Percentiles rank a stretch among this genome's conserved stretches.
phyloP scores from a whole-genome alignment of 176 grass and related monocot species.

The Chrysopogon serrulatus region DNA sequence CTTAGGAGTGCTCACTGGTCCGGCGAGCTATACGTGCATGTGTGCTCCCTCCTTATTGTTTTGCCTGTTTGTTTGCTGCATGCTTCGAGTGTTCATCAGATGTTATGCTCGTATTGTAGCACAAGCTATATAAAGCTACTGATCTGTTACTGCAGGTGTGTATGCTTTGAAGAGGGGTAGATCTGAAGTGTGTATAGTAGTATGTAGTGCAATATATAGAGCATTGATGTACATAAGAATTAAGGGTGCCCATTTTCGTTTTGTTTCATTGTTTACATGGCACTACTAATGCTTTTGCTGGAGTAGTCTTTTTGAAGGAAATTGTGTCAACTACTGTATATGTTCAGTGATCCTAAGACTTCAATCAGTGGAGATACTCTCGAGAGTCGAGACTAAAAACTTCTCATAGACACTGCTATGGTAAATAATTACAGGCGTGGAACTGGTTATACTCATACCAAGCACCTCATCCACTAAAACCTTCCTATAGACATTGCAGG shows the following conservation, averaged over 20 bases:
- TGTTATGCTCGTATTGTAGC: background rate
- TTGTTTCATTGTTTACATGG: background rate
- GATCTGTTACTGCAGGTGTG: constrained; percentile 27
- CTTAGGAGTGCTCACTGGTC: background rate
- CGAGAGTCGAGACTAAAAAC: background rate
- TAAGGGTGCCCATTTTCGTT: background rate
- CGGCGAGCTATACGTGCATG: background rate
- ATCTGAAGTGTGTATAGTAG: constrained; percentile 8
- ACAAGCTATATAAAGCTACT: background rate
- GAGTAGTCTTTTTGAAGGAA: background rate
- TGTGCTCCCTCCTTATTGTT: background rate
- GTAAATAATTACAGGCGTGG: background rate
- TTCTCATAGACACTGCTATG: background rate
- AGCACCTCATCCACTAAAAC: background rate
- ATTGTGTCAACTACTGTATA: background rate
- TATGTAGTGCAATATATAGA: background rate
- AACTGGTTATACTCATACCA: too few species aligned
- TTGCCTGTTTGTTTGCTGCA: background rate
- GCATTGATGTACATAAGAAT: constrained; percentile 39
- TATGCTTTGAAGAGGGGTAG: constrained; percentile 21
- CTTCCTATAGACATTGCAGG: too few species aligned
- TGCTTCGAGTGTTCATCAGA: constrained; percentile 21
- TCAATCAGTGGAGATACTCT: background rate
- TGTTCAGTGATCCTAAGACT: background rate
- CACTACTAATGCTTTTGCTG: background rate